These are phyloP conservation scores for Microcyclosporella mali DNA, from an alignment of 2,329 filamentous ascomycete genomes.

Conservation along the genomic window DNA sequence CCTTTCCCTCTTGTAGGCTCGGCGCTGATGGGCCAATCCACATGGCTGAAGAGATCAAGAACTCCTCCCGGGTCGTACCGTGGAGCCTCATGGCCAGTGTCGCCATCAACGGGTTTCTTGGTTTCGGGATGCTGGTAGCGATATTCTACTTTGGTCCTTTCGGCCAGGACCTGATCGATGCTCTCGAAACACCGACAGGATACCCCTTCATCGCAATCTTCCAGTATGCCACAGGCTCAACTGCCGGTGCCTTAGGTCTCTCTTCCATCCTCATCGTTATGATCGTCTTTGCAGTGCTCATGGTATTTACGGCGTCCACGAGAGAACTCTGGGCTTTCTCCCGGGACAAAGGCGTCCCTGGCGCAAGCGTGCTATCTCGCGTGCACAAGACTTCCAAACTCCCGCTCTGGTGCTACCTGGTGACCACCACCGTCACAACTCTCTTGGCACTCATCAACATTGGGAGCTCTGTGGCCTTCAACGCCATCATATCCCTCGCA, in stretches of 20 bases:
- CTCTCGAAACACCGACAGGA: background rate
- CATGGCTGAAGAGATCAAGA: slow-evolving; percentile 4
- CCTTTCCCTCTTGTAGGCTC: background rate
- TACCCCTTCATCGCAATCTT: slow-evolving; percentile 2
- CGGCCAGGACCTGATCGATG: background rate
- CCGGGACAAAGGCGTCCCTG: slow-evolving; percentile 1
- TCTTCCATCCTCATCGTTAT: background rate
- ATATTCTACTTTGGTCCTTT: slow-evolving; percentile 2
- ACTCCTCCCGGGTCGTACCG: background rate
- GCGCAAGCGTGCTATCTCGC: background rate
- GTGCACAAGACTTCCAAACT: background rate
- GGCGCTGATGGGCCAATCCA: slow-evolving; percentile 6
- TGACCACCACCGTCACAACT: background rate
- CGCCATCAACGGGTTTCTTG: slow-evolving; percentile 1
- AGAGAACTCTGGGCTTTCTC: slow-evolving; percentile 2
- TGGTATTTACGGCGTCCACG: background rate
- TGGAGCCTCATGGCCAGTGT: background rate
- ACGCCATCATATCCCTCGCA: slow-evolving; percentile 4
- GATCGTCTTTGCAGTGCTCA: background rate
- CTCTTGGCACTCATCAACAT: slow-evolving; percentile 6
- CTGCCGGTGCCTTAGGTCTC: background rate
- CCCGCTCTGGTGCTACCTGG: background rate
- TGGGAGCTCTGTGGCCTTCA: slow-evolving; percentile 3
- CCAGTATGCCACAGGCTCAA: slow-evolving; percentile 1
- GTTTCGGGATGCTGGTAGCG: background rate